These are phyloP conservation scores for Paramecium caudatum DNA, from an alignment of 73 alveolate species.

Conservation along the genomic window DNA sequence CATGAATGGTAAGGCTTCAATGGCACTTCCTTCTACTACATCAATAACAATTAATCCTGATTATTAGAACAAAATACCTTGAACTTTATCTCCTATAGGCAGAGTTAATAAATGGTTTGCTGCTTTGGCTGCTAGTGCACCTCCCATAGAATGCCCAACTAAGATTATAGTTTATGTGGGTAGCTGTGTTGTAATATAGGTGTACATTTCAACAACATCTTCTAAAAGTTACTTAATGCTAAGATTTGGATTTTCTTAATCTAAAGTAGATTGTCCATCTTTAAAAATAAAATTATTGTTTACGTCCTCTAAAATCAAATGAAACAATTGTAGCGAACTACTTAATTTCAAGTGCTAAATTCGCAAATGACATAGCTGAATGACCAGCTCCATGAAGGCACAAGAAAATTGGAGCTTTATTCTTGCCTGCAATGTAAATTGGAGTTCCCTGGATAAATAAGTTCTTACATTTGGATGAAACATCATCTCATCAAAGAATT, in stretches of 20 bases:
- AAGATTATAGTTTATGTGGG: slow-evolving; percentile 76
- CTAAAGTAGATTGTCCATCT: slow-evolving; percentile 68
- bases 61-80: slow-evolving; percentile 21
- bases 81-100: slow-evolving; percentile 78
- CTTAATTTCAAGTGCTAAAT: slow-evolving; percentile 90
- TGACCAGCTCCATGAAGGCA: slow-evolving; percentile 99
- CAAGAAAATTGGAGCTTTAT: slow-evolving; percentile 92
- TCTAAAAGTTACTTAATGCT: slow-evolving; percentile 83
- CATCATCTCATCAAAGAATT: slow-evolving; percentile 49
- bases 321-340: slow-evolving; percentile 86
- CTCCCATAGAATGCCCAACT: slow-evolving; percentile 94
- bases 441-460: slow-evolving; percentile 84
- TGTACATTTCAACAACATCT: slow-evolving; percentile 88
- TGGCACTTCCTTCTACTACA: slow-evolving; percentile 99
- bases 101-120: slow-evolving; percentile 79
- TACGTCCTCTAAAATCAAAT: slow-evolving; percentile 98
- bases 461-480: slow-evolving; percentile 55
- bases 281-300: slow-evolving; percentile 73
- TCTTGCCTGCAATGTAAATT: slow-evolving; percentile 89
- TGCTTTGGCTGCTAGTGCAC: slow-evolving; percentile 95
- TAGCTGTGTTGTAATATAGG: slow-evolving; percentile 80
- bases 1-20: slow-evolving; percentile 98
- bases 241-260: slow-evolving; percentile 74
- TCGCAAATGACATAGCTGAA: slow-evolving; percentile 95
- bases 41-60: slow-evolving; percentile 94